These are phyloP conservation scores for Xanthoconium purpureum DNA, from an alignment of 768 basidiomycete species.

Conservation along the genomic window DNA sequence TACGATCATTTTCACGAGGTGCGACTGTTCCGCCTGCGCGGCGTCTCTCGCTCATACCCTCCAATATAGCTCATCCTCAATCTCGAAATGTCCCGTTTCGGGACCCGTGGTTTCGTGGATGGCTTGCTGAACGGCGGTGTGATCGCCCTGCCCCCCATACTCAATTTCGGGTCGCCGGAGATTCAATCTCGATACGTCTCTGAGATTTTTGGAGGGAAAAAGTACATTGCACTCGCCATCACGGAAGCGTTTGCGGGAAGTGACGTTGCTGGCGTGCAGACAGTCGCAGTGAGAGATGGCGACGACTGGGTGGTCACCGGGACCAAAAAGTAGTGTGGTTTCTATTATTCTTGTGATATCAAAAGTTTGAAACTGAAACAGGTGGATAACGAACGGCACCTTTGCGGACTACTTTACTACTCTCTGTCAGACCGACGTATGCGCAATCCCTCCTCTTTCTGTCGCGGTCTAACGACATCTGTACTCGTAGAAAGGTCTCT, in stretches of 20 bases:
- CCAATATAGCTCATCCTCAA: slow-evolving; percentile 64
- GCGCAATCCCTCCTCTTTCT: slow-evolving; percentile 4
- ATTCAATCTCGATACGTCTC: slow-evolving; percentile 68
- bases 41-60: neutral
- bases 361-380: slow-evolving; percentile 28
- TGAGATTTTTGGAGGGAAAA: slow-evolving; percentile 72
- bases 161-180: slow-evolving; percentile 83
- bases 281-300: slow-evolving; percentile 81
- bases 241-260: slow-evolving; percentile 92
- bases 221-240: slow-evolving; percentile 87
- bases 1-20: slow-evolving; percentile 96
- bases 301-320: slow-evolving; percentile 87
- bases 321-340: slow-evolving; percentile 71
- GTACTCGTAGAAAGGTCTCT: slow-evolving; percentile 55
- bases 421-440: slow-evolving; percentile 66
- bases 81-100: slow-evolving; percentile 78
- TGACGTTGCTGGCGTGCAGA: slow-evolving; percentile 82
- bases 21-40: neutral
- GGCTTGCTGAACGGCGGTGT: slow-evolving; percentile 79
- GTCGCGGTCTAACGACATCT: slow-evolving; percentile 1
- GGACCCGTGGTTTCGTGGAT: slow-evolving; percentile 84
- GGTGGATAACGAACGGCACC: slow-evolving; percentile 88
- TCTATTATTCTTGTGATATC: neutral
- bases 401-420: slow-evolving; percentile 87
- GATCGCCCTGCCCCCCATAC: slow-evolving; percentile 84